Conservation (phyloP, 805 yeast genomes). For the Myxozyma geophila region DNA sequence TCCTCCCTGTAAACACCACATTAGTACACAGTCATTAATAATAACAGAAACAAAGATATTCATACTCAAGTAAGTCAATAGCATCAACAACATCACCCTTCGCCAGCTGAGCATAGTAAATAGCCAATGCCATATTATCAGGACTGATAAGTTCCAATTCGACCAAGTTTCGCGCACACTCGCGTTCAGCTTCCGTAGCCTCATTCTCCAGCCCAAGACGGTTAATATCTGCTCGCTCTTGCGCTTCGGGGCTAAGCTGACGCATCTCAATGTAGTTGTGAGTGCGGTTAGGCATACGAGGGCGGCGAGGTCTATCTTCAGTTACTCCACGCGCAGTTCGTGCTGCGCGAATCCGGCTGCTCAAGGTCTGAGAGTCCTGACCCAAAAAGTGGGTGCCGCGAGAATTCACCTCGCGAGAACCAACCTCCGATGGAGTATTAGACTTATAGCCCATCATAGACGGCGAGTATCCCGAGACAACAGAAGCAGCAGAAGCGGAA, state of each 20-base stretch:
- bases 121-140: constrained; percentile 34
- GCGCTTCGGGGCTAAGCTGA: constrained; percentile 32
- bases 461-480: constrained; percentile 11
- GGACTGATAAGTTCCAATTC: constrained; percentile 28
- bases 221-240: constrained; percentile 31
- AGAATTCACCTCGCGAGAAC: neutral
- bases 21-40: neutral
- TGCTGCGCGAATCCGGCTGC: constrained; percentile 19
- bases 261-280: constrained; percentile 31
- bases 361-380: constrained; percentile 15
- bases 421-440: constrained; percentile 13
- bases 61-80: constrained; percentile 31
- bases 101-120: constrained; percentile 33
- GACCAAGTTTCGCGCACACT: constrained; percentile 30
- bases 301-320: constrained; percentile 3
- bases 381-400: constrained; percentile 9
- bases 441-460: constrained; percentile 19
- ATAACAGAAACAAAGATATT: neutral
- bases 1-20: constrained; percentile 20
- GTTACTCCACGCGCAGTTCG: constrained; percentile 8
- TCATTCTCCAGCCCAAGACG: constrained; percentile 31
- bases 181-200: constrained; percentile 29
- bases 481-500: constrained; percentile 7
- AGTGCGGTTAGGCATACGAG: constrained; percentile 16
- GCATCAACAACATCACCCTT: constrained; percentile 34